phyloP scores from a whole-genome alignment of 2,329 filamentous ascomycete species.

The Cladobotryum mycophilum region DNA sequence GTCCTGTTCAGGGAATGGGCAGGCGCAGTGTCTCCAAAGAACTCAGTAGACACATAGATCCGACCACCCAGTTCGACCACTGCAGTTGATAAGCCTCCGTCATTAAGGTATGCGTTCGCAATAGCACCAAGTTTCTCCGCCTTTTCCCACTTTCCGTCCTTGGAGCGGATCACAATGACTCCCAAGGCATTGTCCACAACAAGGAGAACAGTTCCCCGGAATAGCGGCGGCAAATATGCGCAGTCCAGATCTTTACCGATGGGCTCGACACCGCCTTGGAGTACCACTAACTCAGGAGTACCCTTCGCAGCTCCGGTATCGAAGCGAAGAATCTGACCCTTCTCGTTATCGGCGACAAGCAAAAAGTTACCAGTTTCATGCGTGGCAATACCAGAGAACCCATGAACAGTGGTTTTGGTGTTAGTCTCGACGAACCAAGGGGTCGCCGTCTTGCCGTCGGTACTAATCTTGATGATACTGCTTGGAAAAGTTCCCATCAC shows the following conservation, averaged over 20 bases:
- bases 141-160: slow-evolving; percentile 27
- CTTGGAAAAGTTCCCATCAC: slow-evolving; percentile 33
- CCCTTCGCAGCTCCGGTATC: slow-evolving; percentile 17
- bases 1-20: too few species aligned
- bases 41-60: too few species aligned
- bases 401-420: slow-evolving; percentile 23
- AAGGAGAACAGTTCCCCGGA: slow-evolving; percentile 27
- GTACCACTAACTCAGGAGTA: not conserved
- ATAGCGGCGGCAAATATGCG: slow-evolving; percentile 28
- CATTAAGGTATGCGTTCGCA: too few species aligned
- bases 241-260: slow-evolving; percentile 18
- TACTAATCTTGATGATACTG: slow-evolving; percentile 27
- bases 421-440: too few species aligned
- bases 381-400: slow-evolving; percentile 3
- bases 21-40: too few species aligned
- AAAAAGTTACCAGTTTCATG: slow-evolving; percentile 16
- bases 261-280: not conserved
- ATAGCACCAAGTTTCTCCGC: slow-evolving; percentile 31
- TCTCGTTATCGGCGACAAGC: slow-evolving; percentile 25
- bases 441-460: slow-evolving; percentile 18
- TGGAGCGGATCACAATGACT: slow-evolving; percentile 29
- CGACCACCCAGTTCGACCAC: too few species aligned
- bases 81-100: too few species aligned
- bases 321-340: slow-evolving; percentile 30
- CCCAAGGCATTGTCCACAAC: slow-evolving; percentile 25